These are phyloP conservation scores for Oryza punctata DNA, from an alignment of 176 grass and related monocot species.

Conservation along the genomic window DNA sequence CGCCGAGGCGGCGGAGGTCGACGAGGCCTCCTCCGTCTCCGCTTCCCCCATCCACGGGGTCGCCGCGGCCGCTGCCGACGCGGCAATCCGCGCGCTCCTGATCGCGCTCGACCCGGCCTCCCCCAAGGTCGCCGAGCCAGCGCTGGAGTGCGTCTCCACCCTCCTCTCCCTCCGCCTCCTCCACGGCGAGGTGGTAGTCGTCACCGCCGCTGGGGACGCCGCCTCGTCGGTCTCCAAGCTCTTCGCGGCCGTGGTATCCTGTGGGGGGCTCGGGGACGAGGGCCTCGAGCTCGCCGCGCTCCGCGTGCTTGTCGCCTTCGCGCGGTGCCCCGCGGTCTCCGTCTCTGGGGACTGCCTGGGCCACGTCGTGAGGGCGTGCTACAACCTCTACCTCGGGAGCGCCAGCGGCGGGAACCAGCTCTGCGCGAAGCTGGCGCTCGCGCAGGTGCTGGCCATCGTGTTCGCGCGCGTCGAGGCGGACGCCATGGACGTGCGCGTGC, in stretches of 20 bases:
- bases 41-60: conserved; percentile 40
- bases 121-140: conserved; percentile 76
- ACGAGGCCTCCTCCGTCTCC: not conserved
- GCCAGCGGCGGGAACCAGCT: conserved; percentile 78
- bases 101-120: conserved; percentile 71
- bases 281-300: conserved; percentile 72
- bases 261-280: conserved; percentile 63
- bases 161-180: conserved; percentile 74
- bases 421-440: conserved; percentile 90
- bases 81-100: conserved; percentile 55
- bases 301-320: conserved; percentile 75
- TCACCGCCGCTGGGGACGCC: conserved; percentile 34
- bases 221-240: conserved; percentile 51
- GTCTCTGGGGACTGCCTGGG: conserved; percentile 70
- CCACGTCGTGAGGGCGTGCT: conserved; percentile 79
- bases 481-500: conserved; percentile 59
- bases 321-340: conserved; percentile 56
- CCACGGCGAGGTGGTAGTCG: conserved; percentile 59
- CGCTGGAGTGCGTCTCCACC: conserved; percentile 69
- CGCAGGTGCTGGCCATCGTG: conserved; percentile 74
- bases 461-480: conserved; percentile 67
- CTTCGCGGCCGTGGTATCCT: conserved; percentile 56
- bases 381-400: conserved; percentile 91
- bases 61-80: conserved; percentile 46
- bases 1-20: conserved; percentile 11